Base-by-base conservation (phyloP, 768 basidiomycete species). In the Rhizopogon vesiculosus region DNA sequence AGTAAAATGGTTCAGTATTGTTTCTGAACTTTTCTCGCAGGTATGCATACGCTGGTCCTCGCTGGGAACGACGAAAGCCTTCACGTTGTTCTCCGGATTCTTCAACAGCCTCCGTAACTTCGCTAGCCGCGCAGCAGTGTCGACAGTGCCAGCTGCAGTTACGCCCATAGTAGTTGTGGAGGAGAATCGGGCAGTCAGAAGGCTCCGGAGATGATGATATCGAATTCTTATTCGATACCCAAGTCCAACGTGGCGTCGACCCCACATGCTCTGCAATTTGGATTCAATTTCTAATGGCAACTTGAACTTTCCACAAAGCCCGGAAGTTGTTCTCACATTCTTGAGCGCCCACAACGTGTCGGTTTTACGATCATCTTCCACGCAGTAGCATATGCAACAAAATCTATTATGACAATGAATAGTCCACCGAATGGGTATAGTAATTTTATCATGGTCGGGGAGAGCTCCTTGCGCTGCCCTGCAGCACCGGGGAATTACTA, bases 1-100 rank as follows among this genome's bases (percentile, higher is more conserved):
- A 39, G 45, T 54, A 43, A 29, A 2, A 15, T 1, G 45, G 3
- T 38, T 59, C 45, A 39, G 42, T 18, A 55, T 58, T 49, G 28
- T 3, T 35, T 41, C 51, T 33, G 22, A 25, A 16, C 3, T 33
- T 16, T 15, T 40, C 4, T 6, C 15, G 18, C 6, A 38, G 13
- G 12, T 12, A 4, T 12, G 80, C 86, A 66, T 71, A 89, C 94
- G 96, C 65, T 92, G 89, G 72, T 98, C 96, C 71, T 93, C 95
- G 59, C 89, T 93, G 4, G 92, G 91, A 43, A 98, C 83, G 1
- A 98, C 81, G 62, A 89, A 83, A 0, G 87, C 90, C 55, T 87
- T 78, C 1, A 96, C 77, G 51, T 78, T 72, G 55, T 73, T 63
- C 58, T 79, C 72, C 39, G 74, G 72, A 62, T 76, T 69, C 54